Base-by-base conservation (phyloP, 371 early-diverging fungal species). In the Circinella umbellata region DNA sequence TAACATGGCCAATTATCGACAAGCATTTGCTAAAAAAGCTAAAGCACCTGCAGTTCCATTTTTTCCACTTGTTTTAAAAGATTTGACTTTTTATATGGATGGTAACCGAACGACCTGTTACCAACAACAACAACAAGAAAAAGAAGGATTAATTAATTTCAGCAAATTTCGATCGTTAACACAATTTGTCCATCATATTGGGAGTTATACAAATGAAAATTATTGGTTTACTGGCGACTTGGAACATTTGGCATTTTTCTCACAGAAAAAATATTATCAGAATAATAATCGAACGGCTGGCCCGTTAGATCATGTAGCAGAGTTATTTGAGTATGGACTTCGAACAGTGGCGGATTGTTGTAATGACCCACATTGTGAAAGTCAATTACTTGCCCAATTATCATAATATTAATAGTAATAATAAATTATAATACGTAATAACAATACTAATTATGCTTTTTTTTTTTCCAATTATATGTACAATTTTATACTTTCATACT, bases 1-100 rank as follows among this genome's bases (percentile, higher is more conserved):
- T 64, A 84, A 81, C 62, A 84, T 84, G 82, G 64, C 70, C n/a
- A 53, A 72, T 13, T 84, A 84, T 68, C 72, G 84, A 47, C 66
- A 66, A n/a, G 74, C 79, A 6, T 79, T 84, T 36, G 71, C 68
- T 14, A 71, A 76, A 36, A 61, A 64, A 59, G 72, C 75, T 15
- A 74, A 72, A 20, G 48, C 80, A 20, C 84, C 84, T 4, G 75
- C 80, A 39, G 68, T 84, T 15, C 84, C 82, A 6, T 81, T 84
- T 63, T 77, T 84, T 13, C 84, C 82, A 9, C 57, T 84, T 8
- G 64, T 81, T 10, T 70, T 84, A 20, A 84, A 84, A 61, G 84
- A 84, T 60, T 51, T 84, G 48, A 80, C 80, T 3, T 84, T 84
- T 59, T 72, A 76, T n/a, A 67, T 77, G 71, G 82, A 81, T 36